These are phyloP conservation scores for Besnoitia besnoiti DNA, from an alignment of 169 alveolate genomes.

Conservation along the genomic window DNA sequence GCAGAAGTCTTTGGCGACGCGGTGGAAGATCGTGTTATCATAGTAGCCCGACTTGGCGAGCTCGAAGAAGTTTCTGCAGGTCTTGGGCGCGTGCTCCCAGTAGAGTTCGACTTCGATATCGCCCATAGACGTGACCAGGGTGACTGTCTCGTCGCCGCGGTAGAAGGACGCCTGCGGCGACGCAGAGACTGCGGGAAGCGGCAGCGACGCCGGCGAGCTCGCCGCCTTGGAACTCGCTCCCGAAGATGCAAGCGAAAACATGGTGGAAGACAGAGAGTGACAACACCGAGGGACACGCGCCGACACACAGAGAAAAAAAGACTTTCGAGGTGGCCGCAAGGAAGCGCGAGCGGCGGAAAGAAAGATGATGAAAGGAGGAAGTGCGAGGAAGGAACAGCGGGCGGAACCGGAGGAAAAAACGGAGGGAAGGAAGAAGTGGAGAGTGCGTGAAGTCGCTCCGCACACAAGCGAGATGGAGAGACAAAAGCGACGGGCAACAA, in stretches of 20 bases:
- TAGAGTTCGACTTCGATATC: slow-evolving; percentile 93
- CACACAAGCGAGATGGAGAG: not conserved
- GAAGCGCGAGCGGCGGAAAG: not conserved
- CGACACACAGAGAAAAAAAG: not conserved
- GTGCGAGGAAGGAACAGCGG: not conserved
- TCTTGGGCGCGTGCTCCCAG: slow-evolving; percentile 87
- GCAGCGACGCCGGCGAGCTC: not conserved
- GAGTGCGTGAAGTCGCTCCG: not conserved
- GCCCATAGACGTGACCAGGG: slow-evolving; percentile 95
- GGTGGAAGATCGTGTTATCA: slow-evolving; percentile 86
- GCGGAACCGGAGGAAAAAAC: not conserved
- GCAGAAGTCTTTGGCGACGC: slow-evolving; percentile 84
- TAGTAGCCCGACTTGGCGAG: slow-evolving; percentile 87
- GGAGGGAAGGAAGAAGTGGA: not conserved
- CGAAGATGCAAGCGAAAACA: not conserved
- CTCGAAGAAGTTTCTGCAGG: slow-evolving; percentile 89
- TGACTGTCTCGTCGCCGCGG: slow-evolving; percentile 76
- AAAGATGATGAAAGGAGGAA: not conserved
- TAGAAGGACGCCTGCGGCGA: not conserved
- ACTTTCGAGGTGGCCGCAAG: not conserved
- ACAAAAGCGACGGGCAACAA: not conserved
- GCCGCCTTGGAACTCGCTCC: not conserved
- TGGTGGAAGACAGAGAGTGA: not conserved
- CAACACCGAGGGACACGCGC: not conserved
- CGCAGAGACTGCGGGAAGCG: not conserved